Conservation (phyloP, 345 rosid species). For the Gynandropsis gynandra region DNA sequence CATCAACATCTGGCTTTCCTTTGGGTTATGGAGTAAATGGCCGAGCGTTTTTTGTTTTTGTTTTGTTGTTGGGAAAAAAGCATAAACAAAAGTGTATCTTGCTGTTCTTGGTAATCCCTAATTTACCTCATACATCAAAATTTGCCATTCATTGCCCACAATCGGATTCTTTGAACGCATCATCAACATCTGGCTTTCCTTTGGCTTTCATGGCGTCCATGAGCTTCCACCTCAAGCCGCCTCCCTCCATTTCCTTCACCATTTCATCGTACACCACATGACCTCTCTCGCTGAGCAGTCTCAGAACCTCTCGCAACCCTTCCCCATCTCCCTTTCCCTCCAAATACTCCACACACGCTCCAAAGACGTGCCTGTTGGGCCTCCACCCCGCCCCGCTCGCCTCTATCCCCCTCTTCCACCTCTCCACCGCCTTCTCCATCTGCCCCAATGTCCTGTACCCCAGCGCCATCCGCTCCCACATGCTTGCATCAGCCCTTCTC, state of each 20-base stretch:
- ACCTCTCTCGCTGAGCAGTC: conserved; percentile 25
- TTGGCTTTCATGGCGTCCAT: conserved; percentile 24
- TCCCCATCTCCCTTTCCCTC: conserved; percentile 26
- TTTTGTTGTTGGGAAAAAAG: too few species aligned
- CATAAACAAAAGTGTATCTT: too few species aligned
- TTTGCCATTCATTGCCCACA: too few species aligned
- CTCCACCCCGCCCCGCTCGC: conserved; percentile 27
- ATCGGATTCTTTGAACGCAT: not conserved
- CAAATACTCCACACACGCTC: conserved; percentile 37
- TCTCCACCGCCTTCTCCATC: conserved; percentile 42
- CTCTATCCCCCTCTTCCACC: conserved; percentile 34
- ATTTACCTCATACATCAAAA: too few species aligned
- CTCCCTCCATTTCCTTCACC: conserved; percentile 20
- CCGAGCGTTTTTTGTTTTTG: too few species aligned
- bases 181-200: not conserved
- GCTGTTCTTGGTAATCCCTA: too few species aligned
- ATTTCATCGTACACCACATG: conserved; percentile 23
- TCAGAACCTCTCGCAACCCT: conserved; percentile 22
- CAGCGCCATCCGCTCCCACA: conserved; percentile 38
- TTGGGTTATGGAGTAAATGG: too few species aligned
- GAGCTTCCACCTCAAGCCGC: conserved; percentile 25
- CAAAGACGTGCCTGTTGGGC: conserved; percentile 26
- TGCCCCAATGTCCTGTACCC: conserved; percentile 30
- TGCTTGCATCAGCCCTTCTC: conserved; percentile 20
- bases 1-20: not conserved